Base-by-base conservation (phyloP, 257 asterid species). In the Nicotiana otophora region DNA sequence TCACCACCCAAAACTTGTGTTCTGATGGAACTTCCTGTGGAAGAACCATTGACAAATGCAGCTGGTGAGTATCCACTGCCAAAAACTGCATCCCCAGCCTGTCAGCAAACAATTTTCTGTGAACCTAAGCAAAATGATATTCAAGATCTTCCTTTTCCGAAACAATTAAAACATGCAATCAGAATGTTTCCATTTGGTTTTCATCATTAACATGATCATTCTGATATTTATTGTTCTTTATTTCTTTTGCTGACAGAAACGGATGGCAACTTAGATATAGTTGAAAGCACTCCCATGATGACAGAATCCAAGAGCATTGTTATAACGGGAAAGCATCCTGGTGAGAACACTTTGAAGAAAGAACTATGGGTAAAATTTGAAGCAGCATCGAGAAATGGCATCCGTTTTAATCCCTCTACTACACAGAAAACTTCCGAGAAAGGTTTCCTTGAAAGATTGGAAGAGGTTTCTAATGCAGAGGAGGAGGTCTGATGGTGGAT, bases 331-430 rank as follows among this genome's bases (percentile, higher is more conserved):
- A 93, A 87, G 84, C 98, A 82, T 74, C 97, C 97, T 3, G 99
- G 99, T 83, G 99, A 96, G 90, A 93, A 92, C 90, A 96, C 99
- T n/a, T 88, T 96, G 77, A 96, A 96, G 96, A 94, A 85, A 82
- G 99, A 96, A 77, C 89, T 96, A 0, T 96, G 99, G 98, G 83
- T 88, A 19, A 91, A 80, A 86, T 96, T 96, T 84, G 99, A 96
- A 81, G 99, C 94, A 80, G 99, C 95, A 55, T 88, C 97, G 0
- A 77, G 87, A 68, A 83, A 81, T 85, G 94, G 84, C 61, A 80
- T 85, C 66, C 78, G 81, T 81, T 87, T 88, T 87, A 72, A 78
- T 19, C 74, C 34, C 51, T 57, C 91, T 65, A 54, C 62, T 81
- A 31, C 72, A 10, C 89, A 82, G 78, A 80, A 86, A 62, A 74